A percentile compares a stretch with the other conserved stretches of the same genome.
Conservation (phyloP, 495 filamentous ascomycete species). For the Immersiella caudata region DNA sequence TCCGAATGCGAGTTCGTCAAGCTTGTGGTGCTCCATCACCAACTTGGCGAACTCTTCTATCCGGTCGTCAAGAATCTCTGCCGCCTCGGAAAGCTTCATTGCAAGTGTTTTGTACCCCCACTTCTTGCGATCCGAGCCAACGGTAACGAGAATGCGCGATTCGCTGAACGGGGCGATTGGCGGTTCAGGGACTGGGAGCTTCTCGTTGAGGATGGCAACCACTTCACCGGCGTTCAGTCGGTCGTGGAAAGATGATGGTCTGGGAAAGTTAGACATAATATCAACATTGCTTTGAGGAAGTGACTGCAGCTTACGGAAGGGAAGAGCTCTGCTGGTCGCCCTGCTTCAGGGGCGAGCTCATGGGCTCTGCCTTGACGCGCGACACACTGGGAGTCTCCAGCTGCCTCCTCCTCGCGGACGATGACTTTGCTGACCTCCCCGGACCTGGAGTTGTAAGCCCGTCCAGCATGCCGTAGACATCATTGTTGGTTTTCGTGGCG, state of each 20-base stretch:
- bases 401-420: slow-evolving; percentile 61
- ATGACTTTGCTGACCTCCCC: slow-evolving; percentile 53
- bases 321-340: slow-evolving; percentile 45
- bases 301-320: slow-evolving; percentile 35
- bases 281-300: background rate
- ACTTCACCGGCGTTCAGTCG: slow-evolving; percentile 77
- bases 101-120: slow-evolving; percentile 88
- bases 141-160: slow-evolving; percentile 76
- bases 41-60: slow-evolving; percentile 82
- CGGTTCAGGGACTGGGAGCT: slow-evolving; percentile 67
- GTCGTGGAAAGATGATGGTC: slow-evolving; percentile 64
- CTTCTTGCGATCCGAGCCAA: slow-evolving; percentile 84
- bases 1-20: slow-evolving; percentile 82
- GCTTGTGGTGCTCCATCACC: slow-evolving; percentile 71
- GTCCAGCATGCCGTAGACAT: slow-evolving; percentile 90
- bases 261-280: slow-evolving; percentile 30
- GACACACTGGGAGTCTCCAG: slow-evolving; percentile 49
- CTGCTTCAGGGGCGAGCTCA: slow-evolving; percentile 50
- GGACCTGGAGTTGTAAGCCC: slow-evolving; percentile 69
- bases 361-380: slow-evolving; percentile 46
- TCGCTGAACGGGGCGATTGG: slow-evolving; percentile 73
- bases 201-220: slow-evolving; percentile 77
- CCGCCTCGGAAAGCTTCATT: slow-evolving; percentile 89
- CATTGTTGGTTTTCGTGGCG: slow-evolving; percentile 52
- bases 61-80: slow-evolving; percentile 89